Percentiles rank a stretch among this genome's conserved stretches.
Evolutionary conservation across 345 rosid genomes (phyloP).

Genomic region (Camelina hispida): DNA sequence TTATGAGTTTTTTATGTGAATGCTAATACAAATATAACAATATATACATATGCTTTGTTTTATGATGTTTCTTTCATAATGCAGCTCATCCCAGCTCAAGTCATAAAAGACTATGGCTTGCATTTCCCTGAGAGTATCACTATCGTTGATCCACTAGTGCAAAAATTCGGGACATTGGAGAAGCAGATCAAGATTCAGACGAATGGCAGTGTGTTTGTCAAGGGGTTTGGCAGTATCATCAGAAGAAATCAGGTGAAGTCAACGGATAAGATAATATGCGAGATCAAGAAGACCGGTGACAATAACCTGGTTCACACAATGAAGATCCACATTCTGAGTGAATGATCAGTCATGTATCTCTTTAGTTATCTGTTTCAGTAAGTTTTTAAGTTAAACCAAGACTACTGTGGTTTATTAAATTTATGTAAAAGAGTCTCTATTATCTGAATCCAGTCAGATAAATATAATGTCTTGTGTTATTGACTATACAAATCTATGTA

Average conservation of each 20-base stretch:
- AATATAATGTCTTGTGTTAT: neutral
- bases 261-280: conserved; percentile 24
- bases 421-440: neutral
- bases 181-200: conserved; percentile 16
- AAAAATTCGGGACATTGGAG: conserved; percentile 18
- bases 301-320: conserved; percentile 31
- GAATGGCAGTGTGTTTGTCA: conserved; percentile 25
- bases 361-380: neutral
- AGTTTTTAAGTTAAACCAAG: neutral
- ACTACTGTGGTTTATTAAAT: neutral
- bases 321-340: conserved; percentile 25
- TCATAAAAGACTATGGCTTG: conserved; percentile 28
- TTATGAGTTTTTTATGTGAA: neutral
- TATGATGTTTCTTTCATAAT: conserved; percentile 18
- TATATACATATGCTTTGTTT: conserved; percentile 4
- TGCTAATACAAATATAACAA: neutral
- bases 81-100: conserved; percentile 28
- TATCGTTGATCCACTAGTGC: conserved; percentile 8
- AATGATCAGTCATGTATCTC: neutral
- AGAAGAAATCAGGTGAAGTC: conserved; percentile 27
- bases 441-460: neutral
- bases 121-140: conserved; percentile 21
- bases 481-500: neutral
- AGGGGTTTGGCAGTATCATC: conserved; percentile 15
- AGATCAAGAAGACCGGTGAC: conserved; percentile 13